Conservation (phyloP, 139 green algal species). For the Chlamydomonas eustigma region DNA sequence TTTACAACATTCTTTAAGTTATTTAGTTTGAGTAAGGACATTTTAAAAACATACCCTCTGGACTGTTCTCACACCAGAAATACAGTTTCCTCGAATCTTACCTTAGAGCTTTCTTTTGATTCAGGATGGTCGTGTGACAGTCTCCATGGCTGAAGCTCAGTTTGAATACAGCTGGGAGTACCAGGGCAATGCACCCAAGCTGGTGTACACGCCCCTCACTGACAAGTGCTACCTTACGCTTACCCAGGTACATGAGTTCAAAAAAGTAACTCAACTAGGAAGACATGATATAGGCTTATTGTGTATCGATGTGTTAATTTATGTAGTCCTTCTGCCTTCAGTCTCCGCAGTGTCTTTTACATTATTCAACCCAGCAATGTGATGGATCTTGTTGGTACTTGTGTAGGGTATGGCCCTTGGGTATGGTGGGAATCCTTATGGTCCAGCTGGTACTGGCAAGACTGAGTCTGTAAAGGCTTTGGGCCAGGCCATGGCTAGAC, state of each 20-base stretch:
- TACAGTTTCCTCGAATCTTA: too few relatives aligned
- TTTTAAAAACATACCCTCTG: too few relatives aligned
- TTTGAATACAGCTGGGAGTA: slow-evolving; percentile 83
- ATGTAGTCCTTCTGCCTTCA: too few relatives aligned
- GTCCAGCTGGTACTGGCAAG: slow-evolving; percentile 76
- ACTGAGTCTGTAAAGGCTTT: slow-evolving; percentile 84
- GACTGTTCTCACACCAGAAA: too few relatives aligned
- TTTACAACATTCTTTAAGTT: too few relatives aligned
- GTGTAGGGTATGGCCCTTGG: slow-evolving; percentile 69
- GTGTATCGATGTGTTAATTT: too few relatives aligned
- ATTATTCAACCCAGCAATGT: too few relatives aligned
- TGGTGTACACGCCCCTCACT: slow-evolving; percentile 85
- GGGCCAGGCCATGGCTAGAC: slow-evolving; percentile 56
- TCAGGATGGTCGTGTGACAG: slow-evolving; percentile 27
- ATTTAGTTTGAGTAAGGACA: too few relatives aligned
- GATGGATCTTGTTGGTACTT: too few relatives aligned
- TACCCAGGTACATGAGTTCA: slow-evolving; percentile 38
- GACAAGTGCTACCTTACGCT: slow-evolving; percentile 82
- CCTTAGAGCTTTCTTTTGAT: too few relatives aligned
- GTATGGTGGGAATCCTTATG: slow-evolving; percentile 81
- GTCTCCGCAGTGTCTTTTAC: too few relatives aligned
- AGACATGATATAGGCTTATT: too few relatives aligned
- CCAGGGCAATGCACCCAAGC: slow-evolving; percentile 73
- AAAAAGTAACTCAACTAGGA: not conserved
- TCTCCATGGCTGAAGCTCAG: slow-evolving; percentile 64